These are phyloP conservation scores for Phaeosphaeria sp. DNA, from an alignment of 2,329 filamentous ascomycete species.

Conservation along the genomic window DNA sequence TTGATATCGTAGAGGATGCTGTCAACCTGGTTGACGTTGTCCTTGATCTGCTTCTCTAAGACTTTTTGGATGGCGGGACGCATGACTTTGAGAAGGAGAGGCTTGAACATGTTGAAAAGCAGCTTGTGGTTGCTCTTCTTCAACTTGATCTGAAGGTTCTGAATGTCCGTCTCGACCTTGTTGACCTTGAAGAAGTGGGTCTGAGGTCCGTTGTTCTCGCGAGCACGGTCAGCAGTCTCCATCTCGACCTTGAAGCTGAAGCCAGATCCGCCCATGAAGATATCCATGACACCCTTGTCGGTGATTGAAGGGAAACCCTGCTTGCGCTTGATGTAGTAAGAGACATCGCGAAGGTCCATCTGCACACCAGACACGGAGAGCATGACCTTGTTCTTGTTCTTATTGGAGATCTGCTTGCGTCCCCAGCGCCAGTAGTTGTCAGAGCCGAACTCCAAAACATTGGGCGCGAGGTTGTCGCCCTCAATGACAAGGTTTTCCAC, in stretches of 20 bases:
- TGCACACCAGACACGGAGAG: slow-evolving; percentile 88
- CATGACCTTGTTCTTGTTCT: slow-evolving; percentile 83
- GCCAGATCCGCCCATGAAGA: slow-evolving; percentile 84
- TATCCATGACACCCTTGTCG: slow-evolving; percentile 87
- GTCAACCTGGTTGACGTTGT: slow-evolving; percentile 80
- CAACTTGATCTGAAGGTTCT: slow-evolving; percentile 84
- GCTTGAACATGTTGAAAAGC: slow-evolving; percentile 86
- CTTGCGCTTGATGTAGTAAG: slow-evolving; percentile 95
- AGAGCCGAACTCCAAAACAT: slow-evolving; percentile 83
- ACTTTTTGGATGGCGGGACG: slow-evolving; percentile 86
- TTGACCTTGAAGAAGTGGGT: slow-evolving; percentile 95
- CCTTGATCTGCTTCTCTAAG: slow-evolving; percentile 86
- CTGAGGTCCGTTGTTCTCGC: slow-evolving; percentile 60
- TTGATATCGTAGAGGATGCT: slow-evolving; percentile 77
- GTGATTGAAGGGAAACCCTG: slow-evolving; percentile 87
- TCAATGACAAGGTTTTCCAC: slow-evolving; percentile 96
- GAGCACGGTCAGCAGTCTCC: slow-evolving; percentile 73
- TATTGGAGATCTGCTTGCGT: slow-evolving; percentile 83
- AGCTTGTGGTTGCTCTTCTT: slow-evolving; percentile 96
- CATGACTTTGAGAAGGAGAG: slow-evolving; percentile 81
- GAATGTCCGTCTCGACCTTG: slow-evolving; percentile 82
- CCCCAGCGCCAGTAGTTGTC: slow-evolving; percentile 97
- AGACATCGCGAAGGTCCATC: slow-evolving; percentile 80
- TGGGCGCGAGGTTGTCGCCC: slow-evolving; percentile 95
- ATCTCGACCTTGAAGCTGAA: slow-evolving; percentile 92